Evolutionary conservation across 345 rosid genomes (phyloP).

Genomic region (Passiflora organensis): DNA sequence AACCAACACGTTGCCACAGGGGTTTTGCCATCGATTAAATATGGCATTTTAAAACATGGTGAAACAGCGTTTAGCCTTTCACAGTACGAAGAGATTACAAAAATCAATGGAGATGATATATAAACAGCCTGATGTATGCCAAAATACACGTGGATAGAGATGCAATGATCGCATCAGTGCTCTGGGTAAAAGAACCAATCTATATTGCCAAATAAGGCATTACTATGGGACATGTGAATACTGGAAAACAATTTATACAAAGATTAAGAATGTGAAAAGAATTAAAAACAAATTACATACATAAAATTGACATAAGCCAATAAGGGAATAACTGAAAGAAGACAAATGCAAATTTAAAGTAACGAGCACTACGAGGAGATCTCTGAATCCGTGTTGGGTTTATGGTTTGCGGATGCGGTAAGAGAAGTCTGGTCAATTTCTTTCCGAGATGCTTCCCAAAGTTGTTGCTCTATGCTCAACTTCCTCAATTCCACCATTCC

Average conservation of each 20-base stretch:
- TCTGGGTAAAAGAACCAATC: too few species aligned
- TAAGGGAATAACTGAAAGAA: not conserved
- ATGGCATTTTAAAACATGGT: too few species aligned
- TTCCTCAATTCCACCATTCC: constrained; percentile 74
- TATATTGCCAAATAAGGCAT: too few species aligned
- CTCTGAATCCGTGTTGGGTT: constrained; percentile 21
- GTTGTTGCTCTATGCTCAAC: constrained; percentile 80
- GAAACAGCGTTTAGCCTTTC: too few species aligned
- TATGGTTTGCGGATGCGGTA: constrained; percentile 23
- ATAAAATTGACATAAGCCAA: constrained; percentile 5
- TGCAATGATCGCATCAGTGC: too few species aligned
- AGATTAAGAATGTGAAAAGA: constrained; percentile 5
- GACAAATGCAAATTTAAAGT: not conserved
- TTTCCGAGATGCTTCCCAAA: constrained; percentile 83
- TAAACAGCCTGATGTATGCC: constrained; percentile 10
- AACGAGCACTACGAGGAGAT: constrained; percentile 3
- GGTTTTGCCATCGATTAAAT: too few species aligned
- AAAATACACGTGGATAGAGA: not conserved
- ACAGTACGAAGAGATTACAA: too few species aligned
- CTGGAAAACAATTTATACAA: not conserved
- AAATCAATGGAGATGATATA: too few species aligned
- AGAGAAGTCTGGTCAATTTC: constrained; percentile 41
- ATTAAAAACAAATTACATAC: not conserved
- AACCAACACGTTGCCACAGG: too few species aligned
- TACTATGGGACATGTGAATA: not conserved